phyloP scores from a whole-genome alignment of 2,329 filamentous ascomycete genomes.

The Epichloe sibirici region DNA sequence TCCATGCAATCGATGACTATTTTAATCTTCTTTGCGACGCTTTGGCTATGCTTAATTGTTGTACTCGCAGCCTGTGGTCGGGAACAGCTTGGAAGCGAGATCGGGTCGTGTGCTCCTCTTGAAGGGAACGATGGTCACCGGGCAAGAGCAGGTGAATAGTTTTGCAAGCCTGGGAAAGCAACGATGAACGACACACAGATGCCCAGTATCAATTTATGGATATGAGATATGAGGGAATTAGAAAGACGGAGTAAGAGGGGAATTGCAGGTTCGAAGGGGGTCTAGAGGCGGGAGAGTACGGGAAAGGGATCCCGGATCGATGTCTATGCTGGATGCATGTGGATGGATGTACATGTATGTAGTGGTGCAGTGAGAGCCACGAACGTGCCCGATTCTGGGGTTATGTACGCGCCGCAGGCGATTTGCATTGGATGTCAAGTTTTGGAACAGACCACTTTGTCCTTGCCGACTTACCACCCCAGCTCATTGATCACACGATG shows the following conservation, averaged over 20 bases:
- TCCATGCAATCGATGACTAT: conserved; percentile 21
- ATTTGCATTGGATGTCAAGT: too few species aligned
- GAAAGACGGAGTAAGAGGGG: not conserved
- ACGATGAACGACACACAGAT: not conserved
- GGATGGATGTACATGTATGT: not conserved
- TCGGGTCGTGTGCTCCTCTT: not conserved
- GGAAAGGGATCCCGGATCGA: too few species aligned
- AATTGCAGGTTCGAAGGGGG: not conserved
- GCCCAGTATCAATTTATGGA: not conserved
- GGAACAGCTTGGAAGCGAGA: not conserved
- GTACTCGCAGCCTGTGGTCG: not conserved
- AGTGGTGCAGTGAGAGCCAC: too few species aligned
- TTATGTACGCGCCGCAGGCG: not conserved
- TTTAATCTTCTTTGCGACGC: not conserved
- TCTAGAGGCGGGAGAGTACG: not conserved
- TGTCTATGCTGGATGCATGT: not conserved
- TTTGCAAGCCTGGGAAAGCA: not conserved
- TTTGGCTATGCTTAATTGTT: not conserved
- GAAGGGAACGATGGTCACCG: too few species aligned
- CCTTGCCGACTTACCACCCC: too few species aligned
- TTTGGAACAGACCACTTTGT: too few species aligned
- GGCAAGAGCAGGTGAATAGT: not conserved
- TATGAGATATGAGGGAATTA: not conserved
- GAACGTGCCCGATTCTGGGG: not conserved
- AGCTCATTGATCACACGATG: too few species aligned